phyloP scores from a whole-genome alignment of 148 eudicot species.

The Dysphania ambrosioides region DNA sequence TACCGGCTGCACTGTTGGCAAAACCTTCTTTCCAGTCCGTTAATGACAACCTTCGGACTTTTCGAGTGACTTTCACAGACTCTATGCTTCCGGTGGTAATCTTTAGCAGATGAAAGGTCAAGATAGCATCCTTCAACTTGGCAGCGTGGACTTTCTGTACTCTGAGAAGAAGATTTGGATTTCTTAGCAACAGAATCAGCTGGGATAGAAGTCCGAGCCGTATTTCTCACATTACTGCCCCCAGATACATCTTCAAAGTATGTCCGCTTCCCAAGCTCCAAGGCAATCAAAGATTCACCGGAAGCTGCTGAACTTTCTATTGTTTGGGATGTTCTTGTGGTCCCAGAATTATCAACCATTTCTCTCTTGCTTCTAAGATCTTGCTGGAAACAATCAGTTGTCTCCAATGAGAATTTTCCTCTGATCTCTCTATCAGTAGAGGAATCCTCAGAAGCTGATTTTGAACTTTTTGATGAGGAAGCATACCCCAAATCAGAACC shows the following conservation, averaged over 20 bases:
- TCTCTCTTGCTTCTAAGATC: conserved; percentile 45
- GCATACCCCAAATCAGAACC: conserved; percentile 58
- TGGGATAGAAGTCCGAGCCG: conserved; percentile 36
- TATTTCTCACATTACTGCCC: conserved; percentile 38
- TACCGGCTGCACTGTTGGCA: conserved; percentile 99
- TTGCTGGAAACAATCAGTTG: conserved; percentile 40
- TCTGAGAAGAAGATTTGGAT: conserved; percentile 41
- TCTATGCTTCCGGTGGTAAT: conserved; percentile 81
- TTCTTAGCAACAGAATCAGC: conserved; percentile 46
- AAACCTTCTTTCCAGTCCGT: conserved; percentile 80
- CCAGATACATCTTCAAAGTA: conserved; percentile 59
- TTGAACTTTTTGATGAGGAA: conserved; percentile 75
- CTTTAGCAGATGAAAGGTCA: conserved; percentile 79
- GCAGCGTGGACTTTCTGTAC: conserved; percentile 44
- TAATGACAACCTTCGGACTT: conserved; percentile 64
- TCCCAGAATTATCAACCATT: conserved; percentile 30
- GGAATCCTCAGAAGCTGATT: conserved; percentile 70
- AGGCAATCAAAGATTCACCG: conserved; percentile 71
- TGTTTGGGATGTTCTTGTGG: conserved; percentile 38
- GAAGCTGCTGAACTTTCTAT: conserved; percentile 61
- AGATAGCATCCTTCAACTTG: conserved; percentile 90
- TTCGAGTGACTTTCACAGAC: conserved; percentile 87
- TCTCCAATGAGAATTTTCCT: conserved; percentile 39
- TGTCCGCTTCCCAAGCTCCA: conserved; percentile 81
- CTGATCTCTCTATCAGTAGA: conserved; percentile 46